Evolutionary conservation across 2,329 filamentous ascomycete genomes (phyloP).

Genomic region (Aspergillus ruber): DNA sequence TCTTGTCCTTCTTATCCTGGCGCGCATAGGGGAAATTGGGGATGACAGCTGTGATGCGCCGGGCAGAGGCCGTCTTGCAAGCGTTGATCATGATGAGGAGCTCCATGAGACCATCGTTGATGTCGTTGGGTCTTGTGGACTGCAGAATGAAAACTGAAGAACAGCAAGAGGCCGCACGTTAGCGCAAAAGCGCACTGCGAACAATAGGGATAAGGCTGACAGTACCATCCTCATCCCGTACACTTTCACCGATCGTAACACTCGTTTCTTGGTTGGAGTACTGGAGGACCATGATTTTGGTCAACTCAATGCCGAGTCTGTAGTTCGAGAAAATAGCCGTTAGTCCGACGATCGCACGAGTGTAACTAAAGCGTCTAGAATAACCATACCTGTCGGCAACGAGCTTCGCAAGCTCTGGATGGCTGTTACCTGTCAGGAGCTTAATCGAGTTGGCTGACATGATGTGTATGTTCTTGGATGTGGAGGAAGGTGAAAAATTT

Average conservation of each 20-base stretch:
- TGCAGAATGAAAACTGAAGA: slow-evolving; percentile 82
- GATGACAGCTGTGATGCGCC: slow-evolving; percentile 89
- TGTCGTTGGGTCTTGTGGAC: slow-evolving; percentile 88
- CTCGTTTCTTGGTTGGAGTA: slow-evolving; percentile 57
- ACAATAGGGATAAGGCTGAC: slow-evolving; percentile 1
- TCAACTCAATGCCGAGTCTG: slow-evolving; percentile 60
- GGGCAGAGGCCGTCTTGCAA: slow-evolving; percentile 76
- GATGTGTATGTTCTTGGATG: slow-evolving; percentile 6
- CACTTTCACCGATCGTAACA: slow-evolving; percentile 91
- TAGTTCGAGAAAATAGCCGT: slow-evolving; percentile 8
- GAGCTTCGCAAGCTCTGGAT: slow-evolving; percentile 63
- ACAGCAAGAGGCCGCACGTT: slow-evolving; percentile 7
- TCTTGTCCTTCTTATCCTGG: slow-evolving; percentile 97
- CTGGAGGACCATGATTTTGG: slow-evolving; percentile 62
- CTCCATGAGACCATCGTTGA: slow-evolving; percentile 98
- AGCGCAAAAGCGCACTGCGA: slow-evolving; percentile 5
- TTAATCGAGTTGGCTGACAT: slow-evolving; percentile 73
- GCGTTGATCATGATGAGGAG: slow-evolving; percentile 97
- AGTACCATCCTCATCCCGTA: slow-evolving; percentile 86
- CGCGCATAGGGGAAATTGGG: slow-evolving; percentile 95
- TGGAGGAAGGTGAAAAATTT: slow-evolving; percentile 5
- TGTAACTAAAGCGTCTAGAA: background rate
- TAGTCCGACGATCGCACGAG: slow-evolving; percentile 2
- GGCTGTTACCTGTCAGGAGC: slow-evolving; percentile 68
- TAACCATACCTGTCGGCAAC: slow-evolving; percentile 58